Evolutionary conservation across 163 green algal species (phyloP), one percentile per base, ranked within the genome.

Genomic region (Scenedesmus sp.): DNA sequence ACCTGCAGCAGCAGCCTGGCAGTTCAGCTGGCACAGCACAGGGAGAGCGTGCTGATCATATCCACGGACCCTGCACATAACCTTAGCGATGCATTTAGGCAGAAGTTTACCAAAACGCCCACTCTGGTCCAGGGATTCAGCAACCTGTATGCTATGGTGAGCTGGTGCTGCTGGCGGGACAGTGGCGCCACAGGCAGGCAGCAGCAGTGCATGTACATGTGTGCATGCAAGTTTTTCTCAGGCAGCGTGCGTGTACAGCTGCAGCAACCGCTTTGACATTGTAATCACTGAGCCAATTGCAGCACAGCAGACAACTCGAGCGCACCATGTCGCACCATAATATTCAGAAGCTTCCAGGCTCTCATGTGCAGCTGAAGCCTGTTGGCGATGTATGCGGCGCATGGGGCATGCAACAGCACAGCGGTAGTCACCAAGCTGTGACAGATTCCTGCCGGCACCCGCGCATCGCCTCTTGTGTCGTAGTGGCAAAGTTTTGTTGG

Each of bases 41-140:
- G 98, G n/a, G 85, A 97, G 26, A 98, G 93, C 46, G 98, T 99
- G 83, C 94, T 99, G 4, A 98, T 99, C 90, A 99, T 99, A 49
- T 99, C 97, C 26, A 99, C 98, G 0, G 98, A 99, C 84, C 98
- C 98, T 15, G 98, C 98, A 20, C 98, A 99, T 93, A 99, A 99
- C 93, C 93, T 99, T 20, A 98, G 95, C 90, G 98, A 99, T 79
- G 98, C 98, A 3, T 99, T 99, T 90, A 93, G 95, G 20, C 98
- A 99, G 86, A 99, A 99, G 94, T 99, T 99, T 93, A 98, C 95
- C 15, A 97, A 96, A 35, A 93, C 88, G 4, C 98, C 98, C 16
- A 96, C 95, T 13, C 93, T 95, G 18, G 97, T 99, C 9, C 89
- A 98, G 6, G 98, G 98, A 15, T 98, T 99, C 81, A 95, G 84